These are phyloP conservation scores for Lichtheimia ramosa DNA, from an alignment of 371 early-diverging fungal species.

Conservation along the genomic window DNA sequence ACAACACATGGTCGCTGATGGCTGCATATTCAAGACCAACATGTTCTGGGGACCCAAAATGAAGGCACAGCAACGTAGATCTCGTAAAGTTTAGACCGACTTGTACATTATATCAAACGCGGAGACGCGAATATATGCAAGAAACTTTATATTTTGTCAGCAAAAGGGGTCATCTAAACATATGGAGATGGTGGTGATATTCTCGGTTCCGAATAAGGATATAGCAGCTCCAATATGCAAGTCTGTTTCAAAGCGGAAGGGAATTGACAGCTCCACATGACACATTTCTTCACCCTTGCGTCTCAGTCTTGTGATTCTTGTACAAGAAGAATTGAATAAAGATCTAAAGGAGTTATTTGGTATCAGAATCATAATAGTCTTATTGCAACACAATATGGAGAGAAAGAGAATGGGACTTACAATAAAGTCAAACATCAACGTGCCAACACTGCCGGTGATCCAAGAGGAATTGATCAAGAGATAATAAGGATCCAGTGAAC, in stretches of 20 bases:
- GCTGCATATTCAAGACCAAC: conserved; percentile 52
- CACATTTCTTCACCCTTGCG: conserved; percentile 2
- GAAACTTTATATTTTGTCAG: no score
- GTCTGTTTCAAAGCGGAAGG: no score
- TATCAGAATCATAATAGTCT: no score
- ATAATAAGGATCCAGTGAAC: conserved; percentile 40
- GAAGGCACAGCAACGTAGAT: background rate
- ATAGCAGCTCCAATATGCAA: no score
- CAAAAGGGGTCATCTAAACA: no score
- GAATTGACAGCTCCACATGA: no score
- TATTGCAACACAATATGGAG: background rate
- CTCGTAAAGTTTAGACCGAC: background rate
- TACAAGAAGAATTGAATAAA: conserved; percentile 57
- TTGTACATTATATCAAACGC: no score
- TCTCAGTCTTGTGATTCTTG: background rate
- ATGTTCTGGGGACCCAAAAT: conserved; percentile 13
- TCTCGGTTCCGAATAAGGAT: no score
- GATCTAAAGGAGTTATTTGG: conserved; percentile 26
- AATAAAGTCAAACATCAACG: conserved; percentile 56
- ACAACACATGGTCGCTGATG: conserved; percentile 37
- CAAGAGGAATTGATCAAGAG: conserved; percentile 56
- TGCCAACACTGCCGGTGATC: conserved; percentile 50
- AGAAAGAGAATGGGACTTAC: conserved; percentile 28
- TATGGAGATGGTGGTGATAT: no score
- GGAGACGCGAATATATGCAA: no score